These are phyloP conservation scores for Mentha longifolia DNA, from an alignment of 257 asterid species.

Conservation along the genomic window DNA sequence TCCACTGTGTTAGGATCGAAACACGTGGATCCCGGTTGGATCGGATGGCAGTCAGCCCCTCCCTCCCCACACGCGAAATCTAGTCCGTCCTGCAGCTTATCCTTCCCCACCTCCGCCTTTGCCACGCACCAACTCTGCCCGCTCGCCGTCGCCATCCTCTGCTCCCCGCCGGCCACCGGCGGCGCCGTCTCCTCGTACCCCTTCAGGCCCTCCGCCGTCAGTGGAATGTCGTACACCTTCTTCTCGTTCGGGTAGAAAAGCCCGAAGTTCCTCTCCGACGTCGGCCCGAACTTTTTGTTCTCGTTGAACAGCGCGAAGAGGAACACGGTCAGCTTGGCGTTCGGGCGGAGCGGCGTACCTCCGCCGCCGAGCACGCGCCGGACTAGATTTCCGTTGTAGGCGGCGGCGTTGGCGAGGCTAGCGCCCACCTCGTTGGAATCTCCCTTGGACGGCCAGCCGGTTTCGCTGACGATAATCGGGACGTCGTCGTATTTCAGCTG, in stretches of 20 bases:
- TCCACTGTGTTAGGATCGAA: conserved; percentile 83
- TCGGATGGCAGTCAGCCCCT: conserved; percentile 92
- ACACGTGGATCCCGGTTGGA: conserved; percentile 94
- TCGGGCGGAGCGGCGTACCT: conserved; percentile 84
- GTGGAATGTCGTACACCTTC: conserved; percentile 77
- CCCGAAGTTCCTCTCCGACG: conserved; percentile 92
- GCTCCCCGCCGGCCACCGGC: conserved; percentile 48
- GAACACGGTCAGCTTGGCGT: conserved; percentile 60
- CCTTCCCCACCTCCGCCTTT: conserved; percentile 55
- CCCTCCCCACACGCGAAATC: conserved; percentile 96
- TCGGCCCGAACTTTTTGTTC: conserved; percentile 80
- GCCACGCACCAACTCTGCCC: conserved; percentile 97
- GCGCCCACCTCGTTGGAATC: conserved; percentile 84
- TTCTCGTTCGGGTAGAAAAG: conserved; percentile 74
- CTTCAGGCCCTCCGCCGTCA: conserved; percentile 61
- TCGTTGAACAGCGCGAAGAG: conserved; percentile 91
- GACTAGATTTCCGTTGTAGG: conserved; percentile 79
- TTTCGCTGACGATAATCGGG: conserved; percentile 61
- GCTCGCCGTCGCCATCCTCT: conserved; percentile 45
- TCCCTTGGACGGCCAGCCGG: conserved; percentile 98
- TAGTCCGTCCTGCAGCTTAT: conserved; percentile 73
- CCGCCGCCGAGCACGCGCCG: conserved; percentile 72
- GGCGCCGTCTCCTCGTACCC: conserved; percentile 39
- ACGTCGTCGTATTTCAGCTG: conserved; percentile 70
- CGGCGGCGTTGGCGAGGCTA: conserved; percentile 71